A percentile compares a stretch with the other conserved stretches of the same genome.
phyloP scores from a whole-genome alignment of 2,329 filamentous ascomycete genomes.

The Verticillium longisporum region DNA sequence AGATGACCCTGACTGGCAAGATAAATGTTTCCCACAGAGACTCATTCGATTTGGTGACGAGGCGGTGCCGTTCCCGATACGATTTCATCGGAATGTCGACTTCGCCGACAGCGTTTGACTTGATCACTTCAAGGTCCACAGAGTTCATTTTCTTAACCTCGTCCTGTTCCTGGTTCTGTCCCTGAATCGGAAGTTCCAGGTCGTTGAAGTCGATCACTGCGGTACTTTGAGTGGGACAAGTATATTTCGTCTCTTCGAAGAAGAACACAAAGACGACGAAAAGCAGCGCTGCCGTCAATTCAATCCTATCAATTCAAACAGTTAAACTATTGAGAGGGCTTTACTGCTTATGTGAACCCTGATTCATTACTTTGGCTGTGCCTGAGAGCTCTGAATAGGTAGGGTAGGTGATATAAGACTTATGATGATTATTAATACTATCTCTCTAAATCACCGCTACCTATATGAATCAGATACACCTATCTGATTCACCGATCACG shows the following conservation, averaged over 20 bases:
- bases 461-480: too few species aligned
- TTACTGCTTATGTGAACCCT: too few species aligned
- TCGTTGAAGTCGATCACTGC: slow-evolving; percentile 11
- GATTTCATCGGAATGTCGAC: slow-evolving; percentile 7
- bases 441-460: too few species aligned
- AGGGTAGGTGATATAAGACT: too few species aligned
- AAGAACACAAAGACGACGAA: slow-evolving; percentile 10
- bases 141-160: not conserved
- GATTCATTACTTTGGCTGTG: too few species aligned
- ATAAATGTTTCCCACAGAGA: slow-evolving; percentile 10
- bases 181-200: not conserved
- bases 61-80: slow-evolving; percentile 14
- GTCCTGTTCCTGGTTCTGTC: not conserved
- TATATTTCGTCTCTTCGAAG: slow-evolving; percentile 23
- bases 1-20: slow-evolving; percentile 6
- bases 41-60: slow-evolving; percentile 12
- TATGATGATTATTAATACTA: too few species aligned
- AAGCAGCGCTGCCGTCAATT: too few species aligned
- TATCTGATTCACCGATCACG: too few species aligned
- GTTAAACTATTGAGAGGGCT: too few species aligned
- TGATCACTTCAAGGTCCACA: not conserved
- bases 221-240: slow-evolving; percentile 7
- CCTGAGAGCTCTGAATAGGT: too few species aligned
- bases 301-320: too few species aligned
- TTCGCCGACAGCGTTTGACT: not conserved